A percentile compares a stretch with the other conserved stretches of the same genome.
Conservation (phyloP, 1,284 basidiomycete species). For the Inonotus obliquus region DNA sequence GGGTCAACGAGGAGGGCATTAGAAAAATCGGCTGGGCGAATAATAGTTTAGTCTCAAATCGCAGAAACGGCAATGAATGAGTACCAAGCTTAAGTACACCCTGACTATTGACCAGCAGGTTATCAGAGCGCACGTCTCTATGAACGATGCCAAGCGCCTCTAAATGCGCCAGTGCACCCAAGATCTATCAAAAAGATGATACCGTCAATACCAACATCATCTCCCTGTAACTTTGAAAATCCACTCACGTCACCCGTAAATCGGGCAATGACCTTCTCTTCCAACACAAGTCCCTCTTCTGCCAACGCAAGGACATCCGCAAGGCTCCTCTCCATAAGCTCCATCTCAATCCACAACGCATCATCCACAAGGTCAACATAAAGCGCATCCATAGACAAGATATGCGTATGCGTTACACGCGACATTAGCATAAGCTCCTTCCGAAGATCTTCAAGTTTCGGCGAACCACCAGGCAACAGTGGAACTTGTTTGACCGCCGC, state of each 20-base stretch:
- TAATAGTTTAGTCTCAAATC: not conserved
- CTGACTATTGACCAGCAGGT: constrained; percentile 59
- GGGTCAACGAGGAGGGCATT: constrained; percentile 55
- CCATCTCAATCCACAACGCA: constrained; percentile 78
- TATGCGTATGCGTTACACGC: constrained; percentile 50
- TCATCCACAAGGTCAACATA: constrained; percentile 65
- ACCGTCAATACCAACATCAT: not conserved
- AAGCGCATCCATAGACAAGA: constrained; percentile 60
- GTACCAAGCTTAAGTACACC: constrained; percentile 72
- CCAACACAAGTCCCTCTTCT: constrained; percentile 52
- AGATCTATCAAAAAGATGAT: constrained; percentile 43
- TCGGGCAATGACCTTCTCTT: constrained; percentile 61
- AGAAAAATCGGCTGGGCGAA: constrained; percentile 69
- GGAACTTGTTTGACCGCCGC: constrained; percentile 68
- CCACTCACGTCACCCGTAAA: constrained; percentile 68
- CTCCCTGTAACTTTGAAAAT: not conserved
- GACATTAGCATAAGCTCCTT: constrained; percentile 56
- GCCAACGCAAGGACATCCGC: constrained; percentile 68
- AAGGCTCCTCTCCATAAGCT: constrained; percentile 78
- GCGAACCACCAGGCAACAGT: constrained; percentile 50
- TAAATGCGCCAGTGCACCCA: constrained; percentile 60
- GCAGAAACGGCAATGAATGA: constrained; percentile 25
- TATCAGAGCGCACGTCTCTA: constrained; percentile 76
- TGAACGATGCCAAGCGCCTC: constrained; percentile 64
- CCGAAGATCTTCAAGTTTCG: constrained; percentile 57